Evolutionary conservation across 1,284 basidiomycete genomes (phyloP).

Genomic region (Cutaneotrichosporon dermatis): DNA sequence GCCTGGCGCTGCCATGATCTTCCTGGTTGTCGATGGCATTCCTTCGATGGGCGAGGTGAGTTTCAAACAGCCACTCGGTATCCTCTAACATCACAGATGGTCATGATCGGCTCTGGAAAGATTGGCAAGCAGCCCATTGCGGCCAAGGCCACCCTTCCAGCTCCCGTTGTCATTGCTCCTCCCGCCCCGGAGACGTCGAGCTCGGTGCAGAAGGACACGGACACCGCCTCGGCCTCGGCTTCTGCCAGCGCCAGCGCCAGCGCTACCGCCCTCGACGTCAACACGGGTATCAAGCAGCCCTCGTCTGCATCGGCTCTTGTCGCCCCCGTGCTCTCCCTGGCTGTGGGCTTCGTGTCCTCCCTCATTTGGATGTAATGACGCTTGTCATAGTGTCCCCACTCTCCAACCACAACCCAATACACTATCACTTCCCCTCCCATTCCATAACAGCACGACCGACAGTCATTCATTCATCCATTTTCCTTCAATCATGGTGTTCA

Average conservation of each 20-base stretch:
- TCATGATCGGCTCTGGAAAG: slow-evolving; percentile 72
- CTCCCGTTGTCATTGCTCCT: slow-evolving; percentile 21
- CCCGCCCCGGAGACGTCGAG: too few species aligned
- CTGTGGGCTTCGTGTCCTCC: slow-evolving; percentile 1
- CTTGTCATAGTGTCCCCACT: too few species aligned
- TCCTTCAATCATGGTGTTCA: not conserved
- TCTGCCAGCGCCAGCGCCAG: not conserved
- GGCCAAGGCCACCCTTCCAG: slow-evolving; percentile 58
- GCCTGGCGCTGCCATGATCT: slow-evolving; percentile 78
- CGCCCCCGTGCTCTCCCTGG: not conserved
- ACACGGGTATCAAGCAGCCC: not conserved
- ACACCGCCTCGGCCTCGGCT: too few species aligned
- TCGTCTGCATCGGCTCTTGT: not conserved
- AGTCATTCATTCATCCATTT: slow-evolving; percentile 1
- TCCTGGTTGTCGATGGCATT: slow-evolving; percentile 75
- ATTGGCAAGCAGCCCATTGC: slow-evolving; percentile 63
- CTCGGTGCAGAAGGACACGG: too few species aligned
- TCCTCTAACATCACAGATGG: slow-evolving; percentile 40
- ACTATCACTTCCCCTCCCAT: too few species aligned
- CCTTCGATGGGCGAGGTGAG: slow-evolving; percentile 62
- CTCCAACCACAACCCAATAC: too few species aligned
- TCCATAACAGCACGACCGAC: not conserved
- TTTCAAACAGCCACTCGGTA: not conserved
- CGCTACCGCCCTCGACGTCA: too few species aligned
- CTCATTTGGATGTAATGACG: slow-evolving; percentile 9